Base-by-base conservation (phyloP, 352 stramenopile species). In the Achlya hypogyna region DNA sequence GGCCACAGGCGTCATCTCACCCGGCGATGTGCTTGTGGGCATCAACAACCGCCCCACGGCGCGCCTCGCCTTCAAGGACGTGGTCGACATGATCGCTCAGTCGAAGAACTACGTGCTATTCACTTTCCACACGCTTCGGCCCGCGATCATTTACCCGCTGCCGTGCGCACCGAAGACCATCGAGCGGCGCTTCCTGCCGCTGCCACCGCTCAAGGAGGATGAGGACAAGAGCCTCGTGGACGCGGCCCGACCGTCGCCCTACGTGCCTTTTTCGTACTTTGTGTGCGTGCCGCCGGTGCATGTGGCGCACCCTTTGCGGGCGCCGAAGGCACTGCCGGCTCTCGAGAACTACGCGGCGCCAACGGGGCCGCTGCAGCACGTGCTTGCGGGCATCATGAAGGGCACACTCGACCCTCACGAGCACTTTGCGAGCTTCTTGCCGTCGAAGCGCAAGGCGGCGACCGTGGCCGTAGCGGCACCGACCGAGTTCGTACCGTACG, bases 401-500 rank as follows among this genome's bases (percentile, higher is more conserved):
- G 93, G 93, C 69, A 94, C 80, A 40, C 91, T 96, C 47, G 87
- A 96, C 60, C 86, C 87, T 6, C 85, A 96, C 32, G 87, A 96
- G 32, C 87, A 94, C 62, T 96, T 94, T 53, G 83, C 84, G 1
- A 96, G 84, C 52, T 96, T 96, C 47, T 65, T 94, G 34, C 84
- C 87, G 10, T 73, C 77, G 0, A 71, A 78, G 29, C 63, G 56
- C 20, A 65, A 70, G 4, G 56, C 10, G 14, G 56, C 40, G 16
- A 62, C 64, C 32, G 49, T 51, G 9, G 69, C 62, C 42, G 63
- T 45, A 58, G 70, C 73, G 27, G 43, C 6, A 34, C 54, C 28
- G 67, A 85, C 78, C 51, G 86, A 93, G 22, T 94, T 96, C 64
- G 74, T 93, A 14, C 87, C 87, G n/a, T 96, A 96, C 62, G 86